Evolutionary conservation across 1,139 yeast genomes (phyloP), one percentile per base, ranked within the genome.

Genomic region (Candida mesenterica): DNA sequence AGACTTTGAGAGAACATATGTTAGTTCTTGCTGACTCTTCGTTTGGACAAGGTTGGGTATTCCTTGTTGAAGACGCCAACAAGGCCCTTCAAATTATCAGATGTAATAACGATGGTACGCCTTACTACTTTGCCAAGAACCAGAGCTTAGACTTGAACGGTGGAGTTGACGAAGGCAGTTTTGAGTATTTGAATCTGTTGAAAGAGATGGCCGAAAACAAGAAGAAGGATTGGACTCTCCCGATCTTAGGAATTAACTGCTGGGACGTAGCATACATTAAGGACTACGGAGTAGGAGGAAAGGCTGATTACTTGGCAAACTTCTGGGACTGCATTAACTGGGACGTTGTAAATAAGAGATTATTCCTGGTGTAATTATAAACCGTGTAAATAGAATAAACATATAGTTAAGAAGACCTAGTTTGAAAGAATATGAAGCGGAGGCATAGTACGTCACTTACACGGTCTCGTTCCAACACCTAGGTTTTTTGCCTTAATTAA

Each of bases 91-190:
- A 73, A 40, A 70, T 89, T 22, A 54, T 84, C 40, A 69, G 77
- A 36, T 73, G 89, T 48, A 79, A 85, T 60, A 82, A 87, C 55
- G 92, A 94, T 45, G 98, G 98, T 33, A 79, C 97, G 1, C 97
- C 98, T 17, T 87, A 86, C 57, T 79, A 79, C 50, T 79, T 77
- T 55, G 82, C 84, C 28, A 80, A 90, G 49, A 77, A 82, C 53
- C 95, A 88, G 62, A 59, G 75, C 4, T 61, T 81, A 33, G 97
- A 90, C 57, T 68, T 92, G 52, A 88, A 85, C 58, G 81, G 84
- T 10, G 79, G 86, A 9, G 71, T 84, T 24, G 76, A 72, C 39
- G 75, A 75, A 41, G 64, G 63, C 4, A 79, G 76, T 43, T 79
- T 61, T 47, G 69, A 71, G 30, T 60, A 61, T 36, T 63, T 81